These are phyloP conservation scores for Cucumis hystrix DNA, from an alignment of 306 rosid genomes.

Conservation along the genomic window DNA sequence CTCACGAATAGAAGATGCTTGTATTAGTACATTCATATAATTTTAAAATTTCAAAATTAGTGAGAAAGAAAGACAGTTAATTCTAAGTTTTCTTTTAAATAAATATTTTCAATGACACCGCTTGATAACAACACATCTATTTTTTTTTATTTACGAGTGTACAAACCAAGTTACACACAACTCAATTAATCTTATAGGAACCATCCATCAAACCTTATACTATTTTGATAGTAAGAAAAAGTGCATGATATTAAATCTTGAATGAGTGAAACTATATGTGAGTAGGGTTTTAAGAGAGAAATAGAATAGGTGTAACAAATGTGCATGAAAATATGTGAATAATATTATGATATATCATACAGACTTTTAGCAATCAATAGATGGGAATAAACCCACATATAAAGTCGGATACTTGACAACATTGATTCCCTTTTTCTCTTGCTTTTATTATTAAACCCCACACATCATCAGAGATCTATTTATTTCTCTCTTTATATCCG, in stretches of 20 bases:
- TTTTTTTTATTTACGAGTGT: too few relatives aligned
- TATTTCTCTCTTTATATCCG: conserved; percentile 26
- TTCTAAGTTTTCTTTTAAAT: background rate
- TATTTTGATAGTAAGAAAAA: too few relatives aligned
- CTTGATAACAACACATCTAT: too few relatives aligned
- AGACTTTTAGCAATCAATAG: conserved; percentile 37
- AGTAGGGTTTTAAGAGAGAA: conserved; percentile 18
- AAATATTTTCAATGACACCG: too few relatives aligned
- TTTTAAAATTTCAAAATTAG: background rate
- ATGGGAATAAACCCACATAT: conserved; percentile 22
- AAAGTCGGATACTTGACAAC: conserved; percentile 86
- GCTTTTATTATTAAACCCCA: conserved; percentile 39
- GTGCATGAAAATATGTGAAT: conserved; percentile 59
- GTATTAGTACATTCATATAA: background rate
- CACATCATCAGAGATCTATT: conserved; percentile 26
- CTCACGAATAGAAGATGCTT: background rate
- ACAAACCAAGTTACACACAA: too few relatives aligned
- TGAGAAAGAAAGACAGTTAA: background rate
- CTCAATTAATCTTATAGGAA: too few relatives aligned
- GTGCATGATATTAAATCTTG: too few relatives aligned
- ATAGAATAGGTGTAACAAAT: conserved; percentile 24
- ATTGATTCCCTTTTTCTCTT: conserved; percentile 77
- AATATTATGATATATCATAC: background rate
- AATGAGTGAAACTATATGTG: too few relatives aligned
- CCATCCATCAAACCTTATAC: too few relatives aligned